Evolutionary conservation across 257 asterid species (phyloP).

Genomic region (Plectranthus barbatus): DNA sequence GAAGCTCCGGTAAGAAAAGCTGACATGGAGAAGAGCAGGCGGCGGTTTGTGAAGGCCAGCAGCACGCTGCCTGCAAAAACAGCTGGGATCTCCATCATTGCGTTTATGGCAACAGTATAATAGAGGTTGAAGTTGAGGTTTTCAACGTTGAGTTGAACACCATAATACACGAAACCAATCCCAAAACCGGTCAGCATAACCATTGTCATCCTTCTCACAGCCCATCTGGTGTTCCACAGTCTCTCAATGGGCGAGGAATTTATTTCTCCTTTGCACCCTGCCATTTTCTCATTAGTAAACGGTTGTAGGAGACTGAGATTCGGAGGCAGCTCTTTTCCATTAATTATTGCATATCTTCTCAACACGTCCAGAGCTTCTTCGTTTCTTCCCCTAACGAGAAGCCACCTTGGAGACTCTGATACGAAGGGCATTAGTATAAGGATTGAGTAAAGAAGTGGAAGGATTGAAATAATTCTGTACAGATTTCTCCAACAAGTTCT

Average conservation of each 20-base stretch:
- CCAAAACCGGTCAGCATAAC: slow-evolving; percentile 52
- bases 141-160: slow-evolving; percentile 53
- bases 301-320: slow-evolving; percentile 31
- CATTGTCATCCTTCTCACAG: slow-evolving; percentile 38
- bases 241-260: slow-evolving; percentile 16
- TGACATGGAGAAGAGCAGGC: slow-evolving; percentile 31
- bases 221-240: slow-evolving; percentile 43
- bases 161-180: slow-evolving; percentile 45
- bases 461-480: slow-evolving; percentile 34
- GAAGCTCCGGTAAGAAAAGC: slow-evolving; percentile 34
- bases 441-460: slow-evolving; percentile 37
- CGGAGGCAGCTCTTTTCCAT: slow-evolving; percentile 40
- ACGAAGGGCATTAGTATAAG: slow-evolving; percentile 43
- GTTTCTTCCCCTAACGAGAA: slow-evolving; percentile 44
- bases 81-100: slow-evolving; percentile 60
- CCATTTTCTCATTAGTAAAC: neutral
- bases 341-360: slow-evolving; percentile 39
- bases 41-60: slow-evolving; percentile 31
- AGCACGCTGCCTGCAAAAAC: slow-evolving; percentile 44
- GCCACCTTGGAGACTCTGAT: slow-evolving; percentile 58
- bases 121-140: slow-evolving; percentile 48
- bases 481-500: slow-evolving; percentile 44
- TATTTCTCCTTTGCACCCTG: neutral
- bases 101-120: slow-evolving; percentile 42
- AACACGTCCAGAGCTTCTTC: slow-evolving; percentile 47